These are phyloP conservation scores for Hyaloscypha variabilis DNA, from an alignment of 495 filamentous ascomycete species.

Conservation along the genomic window DNA sequence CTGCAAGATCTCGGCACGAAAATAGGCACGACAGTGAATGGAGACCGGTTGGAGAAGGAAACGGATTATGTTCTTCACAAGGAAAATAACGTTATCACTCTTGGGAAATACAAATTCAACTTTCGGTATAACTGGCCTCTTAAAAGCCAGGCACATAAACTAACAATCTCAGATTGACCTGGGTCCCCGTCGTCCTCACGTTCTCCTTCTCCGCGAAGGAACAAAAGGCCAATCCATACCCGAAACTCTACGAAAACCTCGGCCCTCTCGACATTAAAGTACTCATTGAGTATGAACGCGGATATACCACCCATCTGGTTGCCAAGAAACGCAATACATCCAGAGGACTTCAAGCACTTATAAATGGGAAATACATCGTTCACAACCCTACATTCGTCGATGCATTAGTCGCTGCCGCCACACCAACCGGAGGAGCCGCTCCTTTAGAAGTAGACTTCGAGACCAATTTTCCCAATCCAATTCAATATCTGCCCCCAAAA, in stretches of 20 bases:
- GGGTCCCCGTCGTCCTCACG: constrained; percentile 79
- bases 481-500: constrained; percentile 69
- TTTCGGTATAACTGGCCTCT: constrained; percentile 43
- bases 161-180: constrained; percentile 57
- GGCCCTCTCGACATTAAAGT: constrained; percentile 89
- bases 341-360: constrained; percentile 83
- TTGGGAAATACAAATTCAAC: constrained; percentile 63
- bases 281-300: constrained; percentile 67
- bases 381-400: constrained; percentile 69
- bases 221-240: constrained; percentile 67
- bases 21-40: constrained; percentile 78
- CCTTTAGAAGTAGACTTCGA: constrained; percentile 85
- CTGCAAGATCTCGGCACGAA: constrained; percentile 76
- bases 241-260: constrained; percentile 63
- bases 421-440: constrained; percentile 60
- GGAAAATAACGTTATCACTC: constrained; percentile 63
- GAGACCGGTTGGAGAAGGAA: constrained; percentile 59
- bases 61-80: constrained; percentile 51
- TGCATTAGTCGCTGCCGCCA: constrained; percentile 70
- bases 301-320: constrained; percentile 82
- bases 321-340: constrained; percentile 88
- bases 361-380: constrained; percentile 82
- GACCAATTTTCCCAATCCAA: constrained; percentile 74
- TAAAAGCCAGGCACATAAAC: not conserved
- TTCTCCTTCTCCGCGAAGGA: constrained; percentile 82